phyloP scores from a whole-genome alignment of 139 green algal genomes.

The Chlamydomonas sp. region DNA sequence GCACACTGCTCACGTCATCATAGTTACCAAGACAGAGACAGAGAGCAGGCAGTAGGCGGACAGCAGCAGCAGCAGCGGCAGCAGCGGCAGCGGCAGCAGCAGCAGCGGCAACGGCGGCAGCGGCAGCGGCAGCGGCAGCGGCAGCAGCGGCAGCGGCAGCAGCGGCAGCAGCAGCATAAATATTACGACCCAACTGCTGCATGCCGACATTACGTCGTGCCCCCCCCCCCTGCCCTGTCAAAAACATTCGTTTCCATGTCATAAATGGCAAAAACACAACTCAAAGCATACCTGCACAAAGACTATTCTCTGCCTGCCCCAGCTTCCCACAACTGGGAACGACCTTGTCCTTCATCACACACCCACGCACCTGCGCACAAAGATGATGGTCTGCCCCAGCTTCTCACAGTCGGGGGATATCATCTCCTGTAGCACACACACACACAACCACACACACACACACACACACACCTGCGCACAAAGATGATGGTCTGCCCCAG shows the following conservation, averaged over 20 bases:
- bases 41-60: no score
- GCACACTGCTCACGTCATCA: neutral
- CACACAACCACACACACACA: no score
- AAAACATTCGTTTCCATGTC: neutral
- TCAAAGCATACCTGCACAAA: constrained; percentile 89
- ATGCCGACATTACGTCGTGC: no score
- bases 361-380: constrained; percentile 79
- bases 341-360: constrained; percentile 86
- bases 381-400: constrained; percentile 98
- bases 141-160: no score
- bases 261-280: constrained; percentile 14
- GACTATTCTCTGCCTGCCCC: constrained; percentile 96
- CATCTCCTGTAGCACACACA: constrained; percentile 83
- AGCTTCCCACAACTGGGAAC: constrained; percentile 89
- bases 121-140: no score
- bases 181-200: no score
- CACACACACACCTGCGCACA: constrained; percentile 72
- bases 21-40: neutral
- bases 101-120: no score
- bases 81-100: no score
- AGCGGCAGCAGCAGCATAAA: no score
- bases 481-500: constrained; percentile 99
- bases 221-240: neutral
- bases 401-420: constrained; percentile 88
- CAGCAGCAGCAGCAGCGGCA: no score